Conservation (phyloP, 148 eudicot species). For the Oxyria digyna region DNA sequence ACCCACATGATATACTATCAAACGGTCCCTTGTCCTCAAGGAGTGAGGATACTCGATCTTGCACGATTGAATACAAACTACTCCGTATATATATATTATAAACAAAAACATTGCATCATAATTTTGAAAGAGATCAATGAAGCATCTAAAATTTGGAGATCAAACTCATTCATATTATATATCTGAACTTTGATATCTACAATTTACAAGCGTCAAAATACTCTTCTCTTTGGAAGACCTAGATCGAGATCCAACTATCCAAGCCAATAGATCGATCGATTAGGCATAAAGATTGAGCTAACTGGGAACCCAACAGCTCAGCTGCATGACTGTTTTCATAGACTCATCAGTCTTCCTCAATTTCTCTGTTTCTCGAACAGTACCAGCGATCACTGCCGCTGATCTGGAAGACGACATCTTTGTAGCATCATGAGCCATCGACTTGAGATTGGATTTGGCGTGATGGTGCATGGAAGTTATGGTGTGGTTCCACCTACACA, state of each 20-base stretch:
- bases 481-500: slow-evolving; percentile 11
- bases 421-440: neutral
- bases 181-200: neutral
- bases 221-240: too few species aligned
- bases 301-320: neutral
- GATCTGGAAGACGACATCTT: neutral
- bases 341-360: slow-evolving; percentile 1
- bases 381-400: neutral
- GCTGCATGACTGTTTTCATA: neutral
- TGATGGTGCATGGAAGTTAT: slow-evolving; percentile 5
- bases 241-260: too few species aligned
- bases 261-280: too few species aligned
- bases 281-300: neutral
- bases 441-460: neutral
- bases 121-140: neutral
- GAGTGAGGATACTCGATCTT: too few species aligned
- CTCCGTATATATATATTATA: too few species aligned
- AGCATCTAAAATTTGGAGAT: neutral
- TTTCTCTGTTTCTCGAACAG: neutral
- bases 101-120: neutral
- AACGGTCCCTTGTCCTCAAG: too few species aligned
- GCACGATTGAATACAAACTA: too few species aligned
- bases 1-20: too few species aligned
- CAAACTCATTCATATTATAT: neutral
- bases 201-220: neutral